phyloP scores from a whole-genome alignment of 768 basidiomycete genomes.

The Dentipellis sp. region DNA sequence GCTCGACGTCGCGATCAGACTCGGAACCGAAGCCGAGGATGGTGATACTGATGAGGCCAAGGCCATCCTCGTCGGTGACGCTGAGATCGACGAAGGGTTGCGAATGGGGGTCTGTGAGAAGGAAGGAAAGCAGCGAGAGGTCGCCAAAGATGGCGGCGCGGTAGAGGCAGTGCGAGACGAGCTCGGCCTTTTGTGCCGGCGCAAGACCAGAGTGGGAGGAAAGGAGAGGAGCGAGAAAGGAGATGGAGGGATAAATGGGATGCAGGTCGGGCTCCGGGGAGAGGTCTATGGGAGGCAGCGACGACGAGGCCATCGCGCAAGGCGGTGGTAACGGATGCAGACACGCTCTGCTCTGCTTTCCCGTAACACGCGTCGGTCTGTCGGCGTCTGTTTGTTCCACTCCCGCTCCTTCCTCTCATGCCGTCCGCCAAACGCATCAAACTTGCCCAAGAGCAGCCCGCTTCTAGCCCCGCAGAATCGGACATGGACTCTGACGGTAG shows the following conservation, averaged over 20 bases:
- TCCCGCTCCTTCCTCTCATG: constrained; percentile 25
- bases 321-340: too few relatives aligned
- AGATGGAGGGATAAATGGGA: constrained; percentile 65
- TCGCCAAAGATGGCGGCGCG: constrained; percentile 79
- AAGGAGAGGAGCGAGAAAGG: constrained; percentile 53
- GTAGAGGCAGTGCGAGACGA: constrained; percentile 64
- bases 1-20: constrained; percentile 75
- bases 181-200: constrained; percentile 55
- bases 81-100: constrained; percentile 60
- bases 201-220: constrained; percentile 59
- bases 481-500: constrained; percentile 17
- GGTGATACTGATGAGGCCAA: constrained; percentile 66
- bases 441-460: constrained; percentile 20
- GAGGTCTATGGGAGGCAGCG: constrained; percentile 38
- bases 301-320: constrained; percentile 22
- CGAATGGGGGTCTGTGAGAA: constrained; percentile 59
- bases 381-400: not conserved
- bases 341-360: too few relatives aligned
- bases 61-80: constrained; percentile 76
- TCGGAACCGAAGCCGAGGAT: constrained; percentile 81
- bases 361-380: not conserved
- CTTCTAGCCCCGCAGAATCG: constrained; percentile 14
- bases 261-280: constrained; percentile 73
- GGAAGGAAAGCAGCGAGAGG: constrained; percentile 57
- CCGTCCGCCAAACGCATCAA: constrained; percentile 46